Conservation (phyloP, 1,139 yeast species). For the Kurtzmaniella natalensis region DNA sequence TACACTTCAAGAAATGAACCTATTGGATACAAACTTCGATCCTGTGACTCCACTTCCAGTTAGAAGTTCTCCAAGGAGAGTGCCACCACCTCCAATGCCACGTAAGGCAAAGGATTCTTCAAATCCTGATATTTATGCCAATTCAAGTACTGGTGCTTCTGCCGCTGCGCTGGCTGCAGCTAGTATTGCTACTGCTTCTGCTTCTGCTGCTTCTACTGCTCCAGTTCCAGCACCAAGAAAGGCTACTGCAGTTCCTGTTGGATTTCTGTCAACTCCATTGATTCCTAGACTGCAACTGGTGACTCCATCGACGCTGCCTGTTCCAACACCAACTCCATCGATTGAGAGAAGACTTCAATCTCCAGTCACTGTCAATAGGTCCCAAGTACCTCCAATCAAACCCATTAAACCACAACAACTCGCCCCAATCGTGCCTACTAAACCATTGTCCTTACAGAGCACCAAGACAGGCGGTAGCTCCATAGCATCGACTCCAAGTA, state of each 20-base stretch:
- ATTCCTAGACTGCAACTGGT: conserved; percentile 23
- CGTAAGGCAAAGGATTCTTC: conserved; percentile 15
- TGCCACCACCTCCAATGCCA: conserved; percentile 37
- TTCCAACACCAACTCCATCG: conserved; percentile 8
- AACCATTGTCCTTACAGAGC: conserved; percentile 6
- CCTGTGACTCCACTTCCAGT: conserved; percentile 14
- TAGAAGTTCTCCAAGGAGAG: conserved; percentile 22
- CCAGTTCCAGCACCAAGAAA: conserved; percentile 29
- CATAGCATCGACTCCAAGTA: neutral
- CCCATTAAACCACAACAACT: neutral
- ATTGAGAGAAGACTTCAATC: neutral
- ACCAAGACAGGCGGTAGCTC: neutral
- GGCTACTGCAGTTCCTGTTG: conserved; percentile 23
- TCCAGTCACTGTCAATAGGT: neutral
- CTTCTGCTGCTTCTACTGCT: conserved; percentile 9
- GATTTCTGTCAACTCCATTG: conserved; percentile 37
- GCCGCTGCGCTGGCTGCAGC: conserved; percentile 5
- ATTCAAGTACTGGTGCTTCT: conserved; percentile 6
- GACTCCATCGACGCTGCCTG: conserved; percentile 13
- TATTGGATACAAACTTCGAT: conserved; percentile 25
- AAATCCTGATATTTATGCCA: neutral
- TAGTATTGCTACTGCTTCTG: neutral
- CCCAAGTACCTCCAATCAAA: conserved; percentile 10
- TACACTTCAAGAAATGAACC: conserved; percentile 34
- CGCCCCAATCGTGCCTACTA: conserved; percentile 6